Percentiles rank a stretch among this genome's conserved stretches.
phyloP scores from a whole-genome alignment of 2,329 filamentous ascomycete species.

The Fusarium xylarioides region DNA sequence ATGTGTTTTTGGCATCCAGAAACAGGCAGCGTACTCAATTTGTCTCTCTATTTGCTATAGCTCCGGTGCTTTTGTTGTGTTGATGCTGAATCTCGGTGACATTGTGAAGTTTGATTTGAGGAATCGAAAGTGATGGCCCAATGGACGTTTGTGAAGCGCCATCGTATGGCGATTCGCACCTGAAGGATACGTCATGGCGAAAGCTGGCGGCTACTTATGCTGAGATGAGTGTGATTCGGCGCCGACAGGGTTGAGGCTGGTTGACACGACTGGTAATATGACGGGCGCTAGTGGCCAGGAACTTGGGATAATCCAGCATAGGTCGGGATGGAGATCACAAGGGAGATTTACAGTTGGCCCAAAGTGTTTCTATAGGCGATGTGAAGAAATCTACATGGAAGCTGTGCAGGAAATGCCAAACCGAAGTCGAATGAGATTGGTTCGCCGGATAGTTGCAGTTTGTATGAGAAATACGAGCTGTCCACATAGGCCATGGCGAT shows the following conservation, averaged over 20 bases:
- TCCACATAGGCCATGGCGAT: background rate
- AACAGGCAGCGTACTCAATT: conserved; percentile 46
- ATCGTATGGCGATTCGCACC: background rate
- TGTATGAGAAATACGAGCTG: background rate
- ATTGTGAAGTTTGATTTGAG: background rate
- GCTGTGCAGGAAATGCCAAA: background rate
- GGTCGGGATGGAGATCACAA: conserved; percentile 4
- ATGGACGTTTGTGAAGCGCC: background rate
- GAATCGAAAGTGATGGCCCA: background rate
- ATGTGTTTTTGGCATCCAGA: conserved; percentile 45
- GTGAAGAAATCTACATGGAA: background rate
- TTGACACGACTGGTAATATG: conserved; percentile 3
- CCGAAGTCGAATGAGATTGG: background rate
- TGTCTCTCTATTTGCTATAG: conserved; percentile 34
- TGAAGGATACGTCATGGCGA: conserved; percentile 16
- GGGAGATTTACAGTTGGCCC: background rate
- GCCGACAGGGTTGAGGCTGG: conserved; percentile 17
- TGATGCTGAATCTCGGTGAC: background rate
- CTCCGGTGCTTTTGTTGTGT: background rate
- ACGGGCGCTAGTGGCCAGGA: conserved; percentile 16
- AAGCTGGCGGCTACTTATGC: background rate
- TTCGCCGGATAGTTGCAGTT: background rate
- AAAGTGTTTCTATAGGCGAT: background rate
- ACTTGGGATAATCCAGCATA: conserved; percentile 2
- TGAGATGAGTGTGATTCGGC: conserved; percentile 8